Conservation (phyloP, 345 rosid species). For the Angophora floribunda region DNA sequence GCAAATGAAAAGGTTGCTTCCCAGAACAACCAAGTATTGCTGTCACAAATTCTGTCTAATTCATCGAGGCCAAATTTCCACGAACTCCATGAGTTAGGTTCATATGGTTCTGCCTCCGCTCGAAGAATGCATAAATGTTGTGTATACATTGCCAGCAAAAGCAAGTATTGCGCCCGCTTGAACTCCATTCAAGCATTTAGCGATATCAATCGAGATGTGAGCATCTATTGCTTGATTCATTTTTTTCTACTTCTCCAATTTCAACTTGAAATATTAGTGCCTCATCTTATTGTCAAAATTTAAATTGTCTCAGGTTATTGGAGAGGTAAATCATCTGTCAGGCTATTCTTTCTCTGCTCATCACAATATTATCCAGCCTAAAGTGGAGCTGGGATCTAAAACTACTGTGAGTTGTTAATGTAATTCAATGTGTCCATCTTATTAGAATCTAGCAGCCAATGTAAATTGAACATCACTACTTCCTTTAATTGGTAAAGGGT, state of each 20-base stretch:
- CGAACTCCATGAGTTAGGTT: constrained; percentile 33
- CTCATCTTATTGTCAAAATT: neutral
- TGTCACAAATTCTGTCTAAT: constrained; percentile 62
- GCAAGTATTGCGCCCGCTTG: constrained; percentile 66
- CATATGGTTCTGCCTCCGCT: constrained; percentile 21
- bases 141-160: constrained; percentile 71
- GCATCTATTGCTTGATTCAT: constrained; percentile 1
- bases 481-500: neutral
- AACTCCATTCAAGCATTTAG: constrained; percentile 86
- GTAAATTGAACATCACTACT: neutral
- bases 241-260: neutral
- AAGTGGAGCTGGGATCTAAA: constrained; percentile 83
- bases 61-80: constrained; percentile 71
- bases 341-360: constrained; percentile 75
- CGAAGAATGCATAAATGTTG: constrained; percentile 83
- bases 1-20: constrained; percentile 46
- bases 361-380: constrained; percentile 72
- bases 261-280: neutral
- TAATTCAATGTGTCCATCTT: neutral
- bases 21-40: constrained; percentile 38
- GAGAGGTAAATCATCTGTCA: constrained; percentile 80
- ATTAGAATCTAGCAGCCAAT: neutral
- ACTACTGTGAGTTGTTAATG: constrained; percentile 48
- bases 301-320: constrained; percentile 48
- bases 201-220: constrained; percentile 92